These are phyloP conservation scores for Populus trichocarpa DNA, from an alignment of 441 rosid genomes.

Conservation along the genomic window DNA sequence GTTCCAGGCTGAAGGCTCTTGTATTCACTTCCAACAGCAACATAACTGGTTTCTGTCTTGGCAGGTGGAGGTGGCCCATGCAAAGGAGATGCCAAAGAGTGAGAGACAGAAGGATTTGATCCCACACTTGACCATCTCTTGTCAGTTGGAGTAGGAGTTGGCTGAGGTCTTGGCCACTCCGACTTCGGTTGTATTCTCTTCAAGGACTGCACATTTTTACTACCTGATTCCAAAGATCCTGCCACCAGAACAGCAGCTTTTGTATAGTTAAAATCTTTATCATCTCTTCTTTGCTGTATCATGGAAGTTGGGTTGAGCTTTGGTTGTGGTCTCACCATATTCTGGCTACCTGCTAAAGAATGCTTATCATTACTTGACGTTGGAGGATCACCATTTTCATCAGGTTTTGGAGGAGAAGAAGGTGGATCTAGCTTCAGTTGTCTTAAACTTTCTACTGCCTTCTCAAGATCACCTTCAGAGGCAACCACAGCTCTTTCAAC, in stretches of 20 bases:
- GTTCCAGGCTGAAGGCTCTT: slow-evolving; percentile 44
- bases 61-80: slow-evolving; percentile 49
- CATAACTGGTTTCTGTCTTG: slow-evolving; percentile 47
- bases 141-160: slow-evolving; percentile 38
- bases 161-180: slow-evolving; percentile 73
- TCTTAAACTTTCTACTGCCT: slow-evolving; percentile 42
- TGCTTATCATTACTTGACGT: slow-evolving; percentile 34
- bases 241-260: slow-evolving; percentile 34
- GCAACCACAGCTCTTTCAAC: too few relatives aligned
- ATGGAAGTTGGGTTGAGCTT: slow-evolving; percentile 24
- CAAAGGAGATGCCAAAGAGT: slow-evolving; percentile 53
- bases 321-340: slow-evolving; percentile 37
- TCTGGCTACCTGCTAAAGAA: slow-evolving; percentile 34
- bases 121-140: slow-evolving; percentile 58
- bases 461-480: slow-evolving; percentile 53
- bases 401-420: slow-evolving; percentile 25
- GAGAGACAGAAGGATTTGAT: slow-evolving; percentile 44
- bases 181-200: slow-evolving; percentile 55
- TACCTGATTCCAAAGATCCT: slow-evolving; percentile 33
- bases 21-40: slow-evolving; percentile 47
- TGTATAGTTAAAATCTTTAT: slow-evolving; percentile 54
- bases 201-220: slow-evolving; percentile 51
- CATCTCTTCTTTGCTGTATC: slow-evolving; percentile 51
- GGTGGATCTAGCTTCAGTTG: slow-evolving; percentile 38
- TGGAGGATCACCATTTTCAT: slow-evolving; percentile 38